Evolutionary conservation across 768 basidiomycete genomes (phyloP).

Genomic region (Naganishia randhawae): DNA sequence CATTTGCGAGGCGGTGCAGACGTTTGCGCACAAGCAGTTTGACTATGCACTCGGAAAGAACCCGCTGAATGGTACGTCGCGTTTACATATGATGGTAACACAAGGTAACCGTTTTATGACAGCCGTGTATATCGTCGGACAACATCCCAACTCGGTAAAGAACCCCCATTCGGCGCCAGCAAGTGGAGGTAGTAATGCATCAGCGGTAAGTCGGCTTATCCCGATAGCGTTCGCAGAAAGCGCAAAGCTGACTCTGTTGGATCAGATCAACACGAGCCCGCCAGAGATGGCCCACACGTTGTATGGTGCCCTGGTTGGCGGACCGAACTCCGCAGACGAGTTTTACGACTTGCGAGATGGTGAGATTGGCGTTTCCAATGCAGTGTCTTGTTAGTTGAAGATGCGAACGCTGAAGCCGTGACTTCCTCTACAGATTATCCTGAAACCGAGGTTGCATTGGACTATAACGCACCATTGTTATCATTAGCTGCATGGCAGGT

Average conservation of each 20-base stretch:
- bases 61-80: slow-evolving; percentile 69
- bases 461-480: slow-evolving; percentile 87
- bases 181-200: slow-evolving; percentile 70
- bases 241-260: neutral
- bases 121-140: slow-evolving; percentile 82
- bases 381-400: neutral
- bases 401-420: neutral
- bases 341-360: slow-evolving; percentile 75
- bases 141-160: slow-evolving; percentile 80
- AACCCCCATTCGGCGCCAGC: slow-evolving; percentile 90
- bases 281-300: slow-evolving; percentile 68
- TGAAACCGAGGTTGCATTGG: slow-evolving; percentile 70
- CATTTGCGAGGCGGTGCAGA: slow-evolving; percentile 51
- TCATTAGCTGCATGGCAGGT: slow-evolving; percentile 64
- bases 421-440: slow-evolving; percentile 22
- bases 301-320: slow-evolving; percentile 85
- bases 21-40: slow-evolving; percentile 70
- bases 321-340: slow-evolving; percentile 69
- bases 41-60: slow-evolving; percentile 83
- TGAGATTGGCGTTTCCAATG: slow-evolving; percentile 52
- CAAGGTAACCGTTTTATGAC: slow-evolving; percentile 18
- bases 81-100: too few relatives aligned
- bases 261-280: slow-evolving; percentile 57
- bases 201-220: slow-evolving; percentile 53
- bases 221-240: slow-evolving; percentile 47